Conservation (phyloP, 1,284 basidiomycete species). For the Lentinula novae-zelandiae region DNA sequence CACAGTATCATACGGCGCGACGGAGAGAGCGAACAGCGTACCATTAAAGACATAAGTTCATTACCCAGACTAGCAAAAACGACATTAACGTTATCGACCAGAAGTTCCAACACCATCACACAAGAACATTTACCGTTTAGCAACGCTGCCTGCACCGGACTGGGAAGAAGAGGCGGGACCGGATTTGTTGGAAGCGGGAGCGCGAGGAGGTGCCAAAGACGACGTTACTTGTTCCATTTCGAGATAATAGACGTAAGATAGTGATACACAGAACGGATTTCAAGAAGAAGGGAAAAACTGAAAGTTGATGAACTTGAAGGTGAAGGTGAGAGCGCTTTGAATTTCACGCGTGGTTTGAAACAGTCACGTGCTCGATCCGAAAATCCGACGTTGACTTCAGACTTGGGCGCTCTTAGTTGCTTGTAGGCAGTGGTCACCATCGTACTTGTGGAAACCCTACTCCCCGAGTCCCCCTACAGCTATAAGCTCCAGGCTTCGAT, state of each 20-base stretch:
- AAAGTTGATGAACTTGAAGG: not conserved
- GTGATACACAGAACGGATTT: conserved; percentile 7
- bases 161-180: conserved; percentile 44
- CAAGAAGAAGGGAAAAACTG: not conserved
- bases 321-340: not conserved
- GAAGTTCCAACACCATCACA: not conserved
- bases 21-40: conserved; percentile 28
- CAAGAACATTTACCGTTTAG: conserved; percentile 57
- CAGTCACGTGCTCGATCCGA: not conserved
- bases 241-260: conserved; percentile 2
- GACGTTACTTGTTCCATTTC: conserved; percentile 72
- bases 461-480: no score
- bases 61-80: conserved; percentile 53
- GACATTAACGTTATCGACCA: conserved; percentile 12
- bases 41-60: conserved; percentile 85
- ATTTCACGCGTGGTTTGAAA: not conserved
- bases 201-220: conserved; percentile 56
- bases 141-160: conserved; percentile 69
- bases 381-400: no score
- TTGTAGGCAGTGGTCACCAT: no score
- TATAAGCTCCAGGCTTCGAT: no score
- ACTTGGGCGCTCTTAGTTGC: no score
- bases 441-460: no score
- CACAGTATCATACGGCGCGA: not conserved
- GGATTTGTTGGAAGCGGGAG: conserved; percentile 45